Conservation (phyloP, 139 green algal species). For the Picochlorum sp. region DNA sequence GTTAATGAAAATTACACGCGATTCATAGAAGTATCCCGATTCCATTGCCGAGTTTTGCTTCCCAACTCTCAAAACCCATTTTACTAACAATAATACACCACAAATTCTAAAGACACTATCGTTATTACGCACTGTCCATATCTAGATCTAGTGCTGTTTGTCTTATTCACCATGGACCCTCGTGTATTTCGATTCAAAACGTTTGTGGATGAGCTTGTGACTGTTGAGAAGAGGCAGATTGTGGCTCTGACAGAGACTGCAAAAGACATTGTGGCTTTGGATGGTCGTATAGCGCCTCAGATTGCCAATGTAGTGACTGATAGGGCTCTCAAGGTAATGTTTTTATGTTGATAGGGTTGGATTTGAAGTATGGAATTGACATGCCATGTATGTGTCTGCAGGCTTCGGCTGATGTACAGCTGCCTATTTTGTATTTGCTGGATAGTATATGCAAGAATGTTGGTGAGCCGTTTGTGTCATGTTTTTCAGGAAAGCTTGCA, state of each 20-base stretch:
- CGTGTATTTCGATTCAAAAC: conserved; percentile 9
- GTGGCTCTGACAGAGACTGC: conserved; percentile 26
- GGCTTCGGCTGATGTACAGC: conserved; percentile 36
- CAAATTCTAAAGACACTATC: too few relatives aligned
- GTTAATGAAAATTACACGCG: too few relatives aligned
- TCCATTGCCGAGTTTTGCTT: conserved; percentile 1
- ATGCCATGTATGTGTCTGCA: neutral
- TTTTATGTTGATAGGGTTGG: neutral
- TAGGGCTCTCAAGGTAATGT: conserved; percentile 21
- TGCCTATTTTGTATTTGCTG: conserved; percentile 66
- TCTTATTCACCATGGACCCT: neutral
- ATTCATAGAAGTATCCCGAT: neutral
- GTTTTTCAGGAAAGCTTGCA: conserved; percentile 31
- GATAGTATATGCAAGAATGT: conserved; percentile 75
- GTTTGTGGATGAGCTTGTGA: conserved; percentile 22
- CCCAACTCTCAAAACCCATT: neutral
- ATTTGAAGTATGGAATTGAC: neutral
- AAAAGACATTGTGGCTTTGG: conserved; percentile 11
- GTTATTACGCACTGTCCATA: too few relatives aligned
- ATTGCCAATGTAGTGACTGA: conserved; percentile 19
- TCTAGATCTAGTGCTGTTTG: neutral
- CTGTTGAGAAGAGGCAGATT: conserved; percentile 25
- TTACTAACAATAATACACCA: neutral
- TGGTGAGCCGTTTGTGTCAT: conserved; percentile 40
- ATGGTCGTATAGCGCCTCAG: conserved; percentile 9